Conservation (phyloP, 495 filamentous ascomycete species). For the Aspergillus haitiensis region DNA sequence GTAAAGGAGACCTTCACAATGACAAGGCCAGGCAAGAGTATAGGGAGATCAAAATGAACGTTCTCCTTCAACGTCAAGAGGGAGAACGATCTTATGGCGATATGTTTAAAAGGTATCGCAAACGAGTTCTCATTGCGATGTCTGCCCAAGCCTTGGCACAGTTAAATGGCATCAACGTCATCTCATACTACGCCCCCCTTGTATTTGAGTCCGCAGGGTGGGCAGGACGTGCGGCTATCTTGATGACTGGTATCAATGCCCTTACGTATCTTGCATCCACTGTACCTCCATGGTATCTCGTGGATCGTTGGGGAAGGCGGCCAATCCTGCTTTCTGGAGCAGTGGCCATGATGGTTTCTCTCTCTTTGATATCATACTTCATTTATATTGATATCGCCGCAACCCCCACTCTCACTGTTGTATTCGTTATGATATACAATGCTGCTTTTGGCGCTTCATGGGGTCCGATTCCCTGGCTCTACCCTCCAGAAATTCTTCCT, state of each 20-base stretch:
- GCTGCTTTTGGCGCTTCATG: slow-evolving; percentile 98
- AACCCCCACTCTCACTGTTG: slow-evolving; percentile 81
- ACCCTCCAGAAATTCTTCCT: slow-evolving; percentile 95
- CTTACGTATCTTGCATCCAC: slow-evolving; percentile 89
- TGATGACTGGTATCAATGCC: slow-evolving; percentile 97
- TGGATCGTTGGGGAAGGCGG: slow-evolving; percentile 88
- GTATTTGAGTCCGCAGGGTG: slow-evolving; percentile 97
- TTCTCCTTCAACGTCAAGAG: slow-evolving; percentile 88
- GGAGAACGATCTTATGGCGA: slow-evolving; percentile 88
- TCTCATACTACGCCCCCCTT: slow-evolving; percentile 95
- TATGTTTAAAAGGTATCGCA: slow-evolving; percentile 92
- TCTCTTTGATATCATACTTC: slow-evolving; percentile 94
- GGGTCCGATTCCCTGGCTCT: slow-evolving; percentile 98
- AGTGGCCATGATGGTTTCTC: slow-evolving; percentile 82
- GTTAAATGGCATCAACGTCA: slow-evolving; percentile 98
- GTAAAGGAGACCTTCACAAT: slow-evolving; percentile 91
- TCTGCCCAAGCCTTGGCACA: slow-evolving; percentile 95
- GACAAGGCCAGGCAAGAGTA: slow-evolving; percentile 89
- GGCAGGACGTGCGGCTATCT: slow-evolving; percentile 82
- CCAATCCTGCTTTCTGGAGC: slow-evolving; percentile 90
- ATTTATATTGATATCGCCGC: slow-evolving; percentile 77
- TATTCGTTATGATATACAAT: slow-evolving; percentile 98
- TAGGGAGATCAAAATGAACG: slow-evolving; percentile 97
- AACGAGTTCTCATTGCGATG: slow-evolving; percentile 97
- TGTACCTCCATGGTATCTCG: slow-evolving; percentile 95